A percentile compares a stretch with the other conserved stretches of the same genome.
phyloP scores from a whole-genome alignment of 768 basidiomycete genomes.

The Naganishia friedmannii region DNA sequence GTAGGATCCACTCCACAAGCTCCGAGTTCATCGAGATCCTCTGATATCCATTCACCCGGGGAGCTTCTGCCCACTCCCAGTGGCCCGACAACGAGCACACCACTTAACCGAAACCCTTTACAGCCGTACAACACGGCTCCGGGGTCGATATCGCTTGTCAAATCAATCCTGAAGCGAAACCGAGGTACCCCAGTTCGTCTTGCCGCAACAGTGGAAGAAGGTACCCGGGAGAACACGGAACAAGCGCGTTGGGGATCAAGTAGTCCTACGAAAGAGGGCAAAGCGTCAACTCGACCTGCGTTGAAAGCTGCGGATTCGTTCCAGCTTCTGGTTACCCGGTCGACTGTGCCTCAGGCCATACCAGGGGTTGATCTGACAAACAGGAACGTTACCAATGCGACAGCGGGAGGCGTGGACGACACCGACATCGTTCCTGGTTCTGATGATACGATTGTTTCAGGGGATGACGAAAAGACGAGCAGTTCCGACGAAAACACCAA shows the following conservation, averaged over 20 bases:
- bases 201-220: conserved; percentile 45
- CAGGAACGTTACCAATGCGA: conserved; percentile 18
- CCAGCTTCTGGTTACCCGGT: conserved; percentile 17
- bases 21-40: neutral
- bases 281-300: conserved; percentile 31
- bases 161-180: conserved; percentile 26
- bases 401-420: conserved; percentile 17
- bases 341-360: conserved; percentile 30
- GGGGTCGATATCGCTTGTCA: conserved; percentile 7
- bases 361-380: conserved; percentile 34
- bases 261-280: conserved; percentile 17
- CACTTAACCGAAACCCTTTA: neutral
- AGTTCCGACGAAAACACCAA: neutral
- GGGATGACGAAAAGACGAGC: neutral
- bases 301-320: conserved; percentile 43
- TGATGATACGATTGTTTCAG: conserved; percentile 34
- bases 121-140: neutral
- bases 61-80: conserved; percentile 13
- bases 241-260: conserved; percentile 42
- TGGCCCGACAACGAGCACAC: conserved; percentile 3
- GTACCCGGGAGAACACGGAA: conserved; percentile 47
- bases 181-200: conserved; percentile 34
- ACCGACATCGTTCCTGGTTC: conserved; percentile 37
- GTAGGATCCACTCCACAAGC: conserved; percentile 10
- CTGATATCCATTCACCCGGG: neutral